Evolutionary conservation across 2,329 filamentous ascomycete species (phyloP).

Genomic region (Sphaerulina musiva): DNA sequence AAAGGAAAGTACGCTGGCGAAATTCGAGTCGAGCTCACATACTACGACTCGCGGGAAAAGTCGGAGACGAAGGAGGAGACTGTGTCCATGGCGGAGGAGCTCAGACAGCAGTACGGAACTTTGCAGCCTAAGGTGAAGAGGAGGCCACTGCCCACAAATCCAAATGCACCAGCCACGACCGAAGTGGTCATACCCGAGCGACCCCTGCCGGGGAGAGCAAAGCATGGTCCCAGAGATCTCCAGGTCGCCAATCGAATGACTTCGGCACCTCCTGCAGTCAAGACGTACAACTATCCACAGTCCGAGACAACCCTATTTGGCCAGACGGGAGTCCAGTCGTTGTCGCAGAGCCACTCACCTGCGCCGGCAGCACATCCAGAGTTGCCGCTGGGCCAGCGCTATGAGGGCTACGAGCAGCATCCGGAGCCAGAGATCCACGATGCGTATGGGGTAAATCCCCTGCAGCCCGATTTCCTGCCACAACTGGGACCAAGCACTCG

Average conservation of each 20-base stretch:
- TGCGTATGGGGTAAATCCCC: conserved; percentile 36
- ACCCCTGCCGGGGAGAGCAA: conserved; percentile 26
- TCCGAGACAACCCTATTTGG: conserved; percentile 20
- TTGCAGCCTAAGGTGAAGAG: conserved; percentile 56
- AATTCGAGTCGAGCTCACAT: conserved; percentile 90
- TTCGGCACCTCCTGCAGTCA: conserved; percentile 22
- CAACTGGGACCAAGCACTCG: conserved; percentile 30
- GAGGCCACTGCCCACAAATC: conserved; percentile 75
- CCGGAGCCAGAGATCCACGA: conserved; percentile 28
- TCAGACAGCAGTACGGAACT: conserved; percentile 23
- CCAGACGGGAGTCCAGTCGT: conserved; percentile 12
- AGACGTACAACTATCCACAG: conserved; percentile 23
- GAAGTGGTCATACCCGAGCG: conserved; percentile 26
- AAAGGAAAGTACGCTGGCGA: conserved; percentile 95
- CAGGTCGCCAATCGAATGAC: conserved; percentile 22
- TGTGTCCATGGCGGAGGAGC: conserved; percentile 25
- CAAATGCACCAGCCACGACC: conserved; percentile 41
- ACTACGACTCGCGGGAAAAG: conserved; percentile 84
- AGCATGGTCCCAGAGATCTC: conserved; percentile 31
- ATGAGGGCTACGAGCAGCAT: conserved; percentile 18
- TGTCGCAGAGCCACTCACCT: conserved; percentile 1
- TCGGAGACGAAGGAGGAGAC: conserved; percentile 54
- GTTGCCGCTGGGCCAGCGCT: conserved; percentile 8
- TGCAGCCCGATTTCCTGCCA: conserved; percentile 34
- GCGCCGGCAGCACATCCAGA: conserved; percentile 7